phyloP scores from a whole-genome alignment of 1,284 basidiomycete genomes.

The Ustilago xerochloae region DNA sequence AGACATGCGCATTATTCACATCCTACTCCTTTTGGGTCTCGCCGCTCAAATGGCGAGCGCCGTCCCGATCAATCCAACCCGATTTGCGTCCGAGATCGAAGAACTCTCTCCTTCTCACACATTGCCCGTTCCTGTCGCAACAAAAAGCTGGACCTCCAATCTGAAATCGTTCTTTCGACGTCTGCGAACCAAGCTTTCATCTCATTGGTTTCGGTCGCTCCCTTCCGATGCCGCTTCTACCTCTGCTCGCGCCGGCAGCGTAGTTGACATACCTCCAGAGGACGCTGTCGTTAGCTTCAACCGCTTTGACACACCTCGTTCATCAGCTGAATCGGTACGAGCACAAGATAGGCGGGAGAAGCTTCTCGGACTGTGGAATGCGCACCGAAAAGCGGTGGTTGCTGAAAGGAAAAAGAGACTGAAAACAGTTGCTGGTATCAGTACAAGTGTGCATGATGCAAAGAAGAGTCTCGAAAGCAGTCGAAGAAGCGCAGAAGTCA shows the following conservation, averaged over 20 bases:
- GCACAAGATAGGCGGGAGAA: too few relatives aligned
- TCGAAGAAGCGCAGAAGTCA: too few relatives aligned
- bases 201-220: too few relatives aligned
- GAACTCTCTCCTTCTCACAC: background rate
- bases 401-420: background rate
- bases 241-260: background rate
- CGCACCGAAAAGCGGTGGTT: too few relatives aligned
- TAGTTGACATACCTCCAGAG: background rate
- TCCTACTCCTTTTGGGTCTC: too few relatives aligned
- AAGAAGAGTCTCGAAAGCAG: background rate
- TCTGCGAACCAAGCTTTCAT: background rate
- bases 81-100: too few relatives aligned
- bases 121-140: background rate
- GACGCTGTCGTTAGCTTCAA: background rate
- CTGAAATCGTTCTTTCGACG: conserved; percentile 1
- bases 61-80: too few relatives aligned
- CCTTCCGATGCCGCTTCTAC: background rate
- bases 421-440: too few relatives aligned
- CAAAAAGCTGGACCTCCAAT: background rate
- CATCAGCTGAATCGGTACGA: background rate
- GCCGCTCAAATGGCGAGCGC: too few relatives aligned
- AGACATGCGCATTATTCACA: too few relatives aligned
- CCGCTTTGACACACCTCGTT: background rate
- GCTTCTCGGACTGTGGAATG: too few relatives aligned
- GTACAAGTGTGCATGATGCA: too few relatives aligned